phyloP scores from a whole-genome alignment of 2,329 filamentous ascomycete genomes.

The Neopestalotiopsis clavispora region DNA sequence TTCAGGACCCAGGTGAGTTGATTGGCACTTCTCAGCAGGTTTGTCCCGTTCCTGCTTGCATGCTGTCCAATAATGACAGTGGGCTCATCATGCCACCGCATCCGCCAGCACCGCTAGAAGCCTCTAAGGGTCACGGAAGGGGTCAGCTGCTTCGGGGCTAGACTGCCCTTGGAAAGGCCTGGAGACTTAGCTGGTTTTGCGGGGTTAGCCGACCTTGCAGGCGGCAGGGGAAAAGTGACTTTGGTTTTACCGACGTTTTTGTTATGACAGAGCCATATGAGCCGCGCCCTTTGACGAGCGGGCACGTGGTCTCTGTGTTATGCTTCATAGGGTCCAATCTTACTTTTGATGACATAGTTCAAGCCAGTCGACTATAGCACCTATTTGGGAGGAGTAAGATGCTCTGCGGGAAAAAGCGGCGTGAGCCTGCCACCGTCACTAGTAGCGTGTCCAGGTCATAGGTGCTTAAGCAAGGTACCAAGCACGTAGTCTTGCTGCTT shows the following conservation, averaged over 20 bases:
- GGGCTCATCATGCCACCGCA: neutral
- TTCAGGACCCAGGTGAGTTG: neutral
- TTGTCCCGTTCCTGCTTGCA: neutral
- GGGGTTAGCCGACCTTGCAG: neutral
- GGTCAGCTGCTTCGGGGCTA: neutral
- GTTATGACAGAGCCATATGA: conserved; percentile 1
- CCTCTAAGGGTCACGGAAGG: neutral
- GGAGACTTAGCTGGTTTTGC: neutral
- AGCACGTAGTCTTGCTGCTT: too few relatives aligned
- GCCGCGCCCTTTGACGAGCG: neutral
- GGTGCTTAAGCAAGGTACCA: neutral
- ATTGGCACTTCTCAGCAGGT: neutral
- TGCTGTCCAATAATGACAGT: neutral
- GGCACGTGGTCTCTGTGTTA: neutral
- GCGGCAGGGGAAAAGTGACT: neutral
- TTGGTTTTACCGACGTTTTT: neutral
- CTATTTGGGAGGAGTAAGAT: neutral
- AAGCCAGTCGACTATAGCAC: neutral
- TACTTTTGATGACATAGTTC: neutral
- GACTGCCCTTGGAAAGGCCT: neutral
- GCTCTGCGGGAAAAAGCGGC: neutral
- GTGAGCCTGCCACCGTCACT: too few relatives aligned
- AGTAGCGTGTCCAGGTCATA: neutral
- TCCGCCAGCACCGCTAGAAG: neutral
- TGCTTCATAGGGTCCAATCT: conserved; percentile 2